Evolutionary conservation across 2,329 filamentous ascomycete genomes (phyloP), one percentile per base, ranked within the genome.

Genomic region (Blastomyces gilchristii): DNA sequence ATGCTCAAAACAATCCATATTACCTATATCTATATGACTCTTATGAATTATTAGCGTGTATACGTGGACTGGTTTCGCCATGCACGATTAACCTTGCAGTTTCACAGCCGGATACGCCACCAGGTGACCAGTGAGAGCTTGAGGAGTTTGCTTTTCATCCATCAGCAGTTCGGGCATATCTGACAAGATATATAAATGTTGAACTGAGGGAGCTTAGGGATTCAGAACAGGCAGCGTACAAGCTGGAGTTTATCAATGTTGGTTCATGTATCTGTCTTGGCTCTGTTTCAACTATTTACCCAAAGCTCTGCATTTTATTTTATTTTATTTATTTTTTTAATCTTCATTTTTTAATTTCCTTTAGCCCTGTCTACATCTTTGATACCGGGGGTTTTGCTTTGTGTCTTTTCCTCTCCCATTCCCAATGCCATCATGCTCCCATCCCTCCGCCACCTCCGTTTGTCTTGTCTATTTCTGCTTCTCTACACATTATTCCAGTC

Each of bases 1-100:
- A 7, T 22, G 28, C 16, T 25, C 63, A 74, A 65, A 76, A 52
- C 73, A 76, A 63, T 78, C 75, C 54, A 71, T 70, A 39, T 39
- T 12, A 12, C 9, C 28, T 31, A 31, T 8, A 7, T 11, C 8
- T 59, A n/a, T 43, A 58, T 43, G 25, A 16, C n/a, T 22, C 22
- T 43, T 43, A 25, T 9, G 54, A 37, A 43, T 41, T 58, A 43
- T 28, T 39, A 1, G 6, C 1, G 8, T 22, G 31, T 12, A 37
- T 9, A 16, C 3, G 28, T 53, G 28, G 37, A 39, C 37, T 39
- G 37, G 9, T 39, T 39, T 18, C 28, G 2, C 52, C 28, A 56
- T 22, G 18, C 5, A 22, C 12, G 49, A 52, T 18, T 14, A 52
- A 25, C 12, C 25, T 52, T 31, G 4, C 14, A 14, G 49, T 31